Conservation (phyloP, 2,329 filamentous ascomycete genomes). For the Neophaeococcomyces mojaviensis region DNA sequence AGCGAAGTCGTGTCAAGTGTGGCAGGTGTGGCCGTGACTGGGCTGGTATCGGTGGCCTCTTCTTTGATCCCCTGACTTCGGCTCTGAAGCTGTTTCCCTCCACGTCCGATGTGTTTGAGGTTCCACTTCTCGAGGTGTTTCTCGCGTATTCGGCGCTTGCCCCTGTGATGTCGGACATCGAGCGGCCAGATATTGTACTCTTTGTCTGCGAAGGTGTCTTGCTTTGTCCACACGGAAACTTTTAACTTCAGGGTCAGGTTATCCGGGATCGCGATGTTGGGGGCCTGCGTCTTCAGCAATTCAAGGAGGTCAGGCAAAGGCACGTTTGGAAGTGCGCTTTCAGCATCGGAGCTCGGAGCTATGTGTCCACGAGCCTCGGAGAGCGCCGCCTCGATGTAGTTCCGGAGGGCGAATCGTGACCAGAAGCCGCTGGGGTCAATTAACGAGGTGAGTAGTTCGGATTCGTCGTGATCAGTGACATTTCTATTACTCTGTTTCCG, state of each 20-base stretch:
- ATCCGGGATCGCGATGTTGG: no score
- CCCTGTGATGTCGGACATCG: conserved; percentile 11
- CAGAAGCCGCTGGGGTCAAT: no score
- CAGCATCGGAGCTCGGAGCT: no score
- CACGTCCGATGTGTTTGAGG: not conserved
- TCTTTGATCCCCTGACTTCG: no score
- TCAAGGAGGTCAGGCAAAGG: no score
- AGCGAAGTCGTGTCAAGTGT: no score
- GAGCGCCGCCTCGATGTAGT: not conserved
- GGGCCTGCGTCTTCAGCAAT: no score
- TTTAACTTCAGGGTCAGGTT: not conserved
- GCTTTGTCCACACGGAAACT: not conserved
- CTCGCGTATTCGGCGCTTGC: conserved; percentile 13
- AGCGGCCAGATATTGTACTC: conserved; percentile 12
- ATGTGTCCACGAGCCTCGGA: conserved; percentile 1
- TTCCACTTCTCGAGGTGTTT: conserved; percentile 1
- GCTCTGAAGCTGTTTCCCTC: not conserved
- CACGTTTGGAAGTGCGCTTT: no score
- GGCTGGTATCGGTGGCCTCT: no score
- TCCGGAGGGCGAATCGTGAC: not conserved
- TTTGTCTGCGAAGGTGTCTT: conserved; percentile 14
- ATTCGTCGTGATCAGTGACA: no score
- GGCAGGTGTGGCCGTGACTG: no score
- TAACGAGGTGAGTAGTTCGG: no score
- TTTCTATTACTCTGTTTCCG: not conserved